phyloP scores from a whole-genome alignment of 176 grass and related monocot species.

The Rhipidocladum racemiflorum region DNA sequence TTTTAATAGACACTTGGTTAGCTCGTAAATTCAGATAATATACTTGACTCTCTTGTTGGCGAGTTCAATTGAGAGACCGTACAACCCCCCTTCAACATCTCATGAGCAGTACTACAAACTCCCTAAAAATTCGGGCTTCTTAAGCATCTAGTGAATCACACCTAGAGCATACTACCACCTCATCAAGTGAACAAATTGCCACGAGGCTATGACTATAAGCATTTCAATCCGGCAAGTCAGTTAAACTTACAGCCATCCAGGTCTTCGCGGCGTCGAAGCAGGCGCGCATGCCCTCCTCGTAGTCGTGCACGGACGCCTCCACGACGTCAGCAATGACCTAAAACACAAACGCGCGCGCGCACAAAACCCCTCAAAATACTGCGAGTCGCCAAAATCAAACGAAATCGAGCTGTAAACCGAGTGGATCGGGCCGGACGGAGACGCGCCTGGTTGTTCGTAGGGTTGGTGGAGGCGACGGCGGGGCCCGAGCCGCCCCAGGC shows the following conservation, averaged over 20 bases:
- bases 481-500: constrained; percentile 69
- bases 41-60: neutral
- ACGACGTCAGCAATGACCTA: constrained; percentile 90
- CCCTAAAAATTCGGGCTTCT: neutral
- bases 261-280: constrained; percentile 78
- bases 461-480: constrained; percentile 48
- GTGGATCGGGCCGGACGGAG: neutral
- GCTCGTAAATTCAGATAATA: neutral
- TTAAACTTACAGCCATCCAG: constrained; percentile 67
- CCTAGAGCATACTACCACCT: neutral
- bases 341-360: neutral
- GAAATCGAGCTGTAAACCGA: neutral
- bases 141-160: neutral
- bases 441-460: constrained; percentile 75
- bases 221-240: neutral
- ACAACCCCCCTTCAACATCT: neutral
- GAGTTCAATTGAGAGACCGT: neutral
- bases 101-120: neutral
- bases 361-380: constrained; percentile 20
- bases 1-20: neutral
- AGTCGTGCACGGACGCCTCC: constrained; percentile 78
- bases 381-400: neutral
- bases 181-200: neutral
- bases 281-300: constrained; percentile 74
- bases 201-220: neutral